Percentiles rank a stretch among this genome's conserved stretches.
Evolutionary conservation across 164 flowering plant species (phyloP).

Genomic region (Magnolia kwangsiensis): DNA sequence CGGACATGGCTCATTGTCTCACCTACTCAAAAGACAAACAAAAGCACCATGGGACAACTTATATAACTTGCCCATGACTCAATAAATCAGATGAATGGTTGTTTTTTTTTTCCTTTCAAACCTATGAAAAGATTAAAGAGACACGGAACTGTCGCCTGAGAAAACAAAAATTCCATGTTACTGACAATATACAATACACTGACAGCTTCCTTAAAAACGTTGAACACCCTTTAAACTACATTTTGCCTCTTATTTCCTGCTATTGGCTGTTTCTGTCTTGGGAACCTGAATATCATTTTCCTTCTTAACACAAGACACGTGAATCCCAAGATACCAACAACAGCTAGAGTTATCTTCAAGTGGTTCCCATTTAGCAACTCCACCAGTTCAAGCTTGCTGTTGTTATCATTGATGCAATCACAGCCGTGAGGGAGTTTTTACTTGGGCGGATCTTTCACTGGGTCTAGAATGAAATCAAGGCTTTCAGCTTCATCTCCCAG

Average conservation of each 20-base stretch:
- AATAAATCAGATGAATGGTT: no score
- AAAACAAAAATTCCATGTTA: no score
- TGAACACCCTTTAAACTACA: slow-evolving; percentile 12
- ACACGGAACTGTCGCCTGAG: no score
- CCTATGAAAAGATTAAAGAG: no score
- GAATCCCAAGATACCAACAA: slow-evolving; percentile 33
- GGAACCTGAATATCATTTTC: slow-evolving; percentile 26
- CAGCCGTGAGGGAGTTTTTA: slow-evolving; percentile 14
- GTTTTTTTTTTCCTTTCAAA: no score
- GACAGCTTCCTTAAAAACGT: neutral
- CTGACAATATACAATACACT: neutral
- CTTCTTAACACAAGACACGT: slow-evolving; percentile 49
- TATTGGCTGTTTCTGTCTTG: slow-evolving; percentile 27
- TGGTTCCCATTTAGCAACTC: slow-evolving; percentile 29
- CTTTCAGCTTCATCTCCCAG: slow-evolving; percentile 48
- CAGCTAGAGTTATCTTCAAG: slow-evolving; percentile 32
- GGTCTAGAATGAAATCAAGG: slow-evolving; percentile 64
- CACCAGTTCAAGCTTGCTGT: slow-evolving; percentile 20
- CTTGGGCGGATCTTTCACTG: slow-evolving; percentile 25
- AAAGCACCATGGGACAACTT: no score
- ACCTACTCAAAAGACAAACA: no score
- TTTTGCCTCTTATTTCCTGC: slow-evolving; percentile 34
- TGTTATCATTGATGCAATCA: slow-evolving; percentile 34
- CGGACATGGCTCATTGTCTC: no score
- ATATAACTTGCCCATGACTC: no score